Conservation (phyloP, 176 grass and related monocot genomes). For the Melocanna baccifera region DNA sequence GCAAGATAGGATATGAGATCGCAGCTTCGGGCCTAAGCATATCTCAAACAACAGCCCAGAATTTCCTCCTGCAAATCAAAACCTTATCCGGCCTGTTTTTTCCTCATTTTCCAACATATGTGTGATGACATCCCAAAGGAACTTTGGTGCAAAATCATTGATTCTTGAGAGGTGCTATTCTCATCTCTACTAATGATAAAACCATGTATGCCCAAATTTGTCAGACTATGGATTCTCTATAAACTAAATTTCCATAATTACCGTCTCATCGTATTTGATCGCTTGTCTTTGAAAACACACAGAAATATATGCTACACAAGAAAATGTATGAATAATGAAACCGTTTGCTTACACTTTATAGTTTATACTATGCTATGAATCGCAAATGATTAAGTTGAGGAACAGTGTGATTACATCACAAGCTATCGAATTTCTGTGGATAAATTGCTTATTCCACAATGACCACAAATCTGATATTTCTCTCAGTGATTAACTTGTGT, state of each 20-base stretch:
- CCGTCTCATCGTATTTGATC: neutral
- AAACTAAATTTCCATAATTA: slow-evolving; percentile 8
- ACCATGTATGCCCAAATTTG: slow-evolving; percentile 47
- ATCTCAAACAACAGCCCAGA: slow-evolving; percentile 83
- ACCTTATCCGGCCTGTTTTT: slow-evolving; percentile 49
- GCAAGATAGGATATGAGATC: neutral
- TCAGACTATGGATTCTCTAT: neutral
- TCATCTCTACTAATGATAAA: slow-evolving; percentile 88
- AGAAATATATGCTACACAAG: neutral
- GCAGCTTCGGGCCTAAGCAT: neutral
- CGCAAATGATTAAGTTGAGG: neutral
- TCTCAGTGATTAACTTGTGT: neutral
- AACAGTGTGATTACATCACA: neutral
- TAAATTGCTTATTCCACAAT: slow-evolving; percentile 8
- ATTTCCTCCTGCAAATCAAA: slow-evolving; percentile 84
- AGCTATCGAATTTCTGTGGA: neutral
- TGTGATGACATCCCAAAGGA: slow-evolving; percentile 80
- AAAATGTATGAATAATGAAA: neutral
- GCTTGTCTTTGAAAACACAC: neutral
- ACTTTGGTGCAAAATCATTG: slow-evolving; percentile 72
- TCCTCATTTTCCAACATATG: slow-evolving; percentile 63
- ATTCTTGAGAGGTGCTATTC: slow-evolving; percentile 64
- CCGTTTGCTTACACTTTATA: neutral
- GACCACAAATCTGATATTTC: neutral
- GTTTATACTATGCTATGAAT: neutral